phyloP scores from a whole-genome alignment of 495 filamentous ascomycete species.

The Xylona heveae region DNA sequence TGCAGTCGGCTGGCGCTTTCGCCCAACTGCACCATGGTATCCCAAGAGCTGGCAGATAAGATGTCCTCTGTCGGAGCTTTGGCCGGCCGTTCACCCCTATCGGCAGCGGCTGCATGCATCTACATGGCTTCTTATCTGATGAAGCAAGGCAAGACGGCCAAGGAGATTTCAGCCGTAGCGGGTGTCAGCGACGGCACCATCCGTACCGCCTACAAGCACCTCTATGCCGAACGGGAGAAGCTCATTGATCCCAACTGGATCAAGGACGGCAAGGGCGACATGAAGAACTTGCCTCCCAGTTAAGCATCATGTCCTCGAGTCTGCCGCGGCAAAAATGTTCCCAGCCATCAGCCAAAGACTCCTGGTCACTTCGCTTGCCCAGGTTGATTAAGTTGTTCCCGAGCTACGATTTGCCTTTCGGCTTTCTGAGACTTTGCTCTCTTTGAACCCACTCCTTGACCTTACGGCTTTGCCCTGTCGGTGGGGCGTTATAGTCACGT shows the following conservation, averaged over 20 bases:
- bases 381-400: no score
- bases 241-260: conserved; percentile 61
- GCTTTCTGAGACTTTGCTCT: no score
- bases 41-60: conserved; percentile 49
- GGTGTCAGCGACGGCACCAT: conserved; percentile 93
- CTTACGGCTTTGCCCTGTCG: no score
- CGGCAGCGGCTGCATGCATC: conserved; percentile 84
- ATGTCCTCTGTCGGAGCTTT: conserved; percentile 53
- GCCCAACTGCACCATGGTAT: conserved; percentile 44
- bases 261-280: conserved; percentile 41
- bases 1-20: conserved; percentile 59
- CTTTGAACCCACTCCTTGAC: no score
- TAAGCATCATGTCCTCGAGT: no score
- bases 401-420: no score
- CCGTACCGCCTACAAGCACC: conserved; percentile 75
- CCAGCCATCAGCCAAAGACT: no score
- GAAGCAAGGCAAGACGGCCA: conserved; percentile 53
- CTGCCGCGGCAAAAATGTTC: no score
- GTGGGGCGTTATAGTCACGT: no score
- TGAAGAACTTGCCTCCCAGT: conserved; percentile 39
- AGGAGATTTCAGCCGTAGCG: conserved; percentile 61
- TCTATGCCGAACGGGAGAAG: conserved; percentile 49
- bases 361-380: no score
- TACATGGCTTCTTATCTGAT: conserved; percentile 80
- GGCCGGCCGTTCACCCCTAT: conserved; percentile 84